Evolutionary conservation across 2,329 filamentous ascomycete species (phyloP).

Genomic region (Didymosphaeria variabile): DNA sequence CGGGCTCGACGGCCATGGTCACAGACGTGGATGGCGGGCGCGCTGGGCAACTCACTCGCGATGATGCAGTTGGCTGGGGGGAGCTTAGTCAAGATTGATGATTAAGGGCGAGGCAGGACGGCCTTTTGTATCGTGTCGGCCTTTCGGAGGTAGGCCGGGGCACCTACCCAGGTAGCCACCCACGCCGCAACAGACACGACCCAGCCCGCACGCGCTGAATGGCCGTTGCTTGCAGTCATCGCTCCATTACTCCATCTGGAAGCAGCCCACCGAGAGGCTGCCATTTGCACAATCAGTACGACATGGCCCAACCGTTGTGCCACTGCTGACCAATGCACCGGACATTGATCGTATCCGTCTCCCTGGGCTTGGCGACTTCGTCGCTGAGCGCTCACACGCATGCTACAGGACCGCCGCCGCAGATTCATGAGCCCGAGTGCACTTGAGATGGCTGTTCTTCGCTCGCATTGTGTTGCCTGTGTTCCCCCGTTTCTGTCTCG

Average conservation of each 20-base stretch:
- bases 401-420: slow-evolving; percentile 16
- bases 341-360: neutral
- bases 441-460: neutral
- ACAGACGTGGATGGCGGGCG: neutral
- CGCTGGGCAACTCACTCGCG: slow-evolving; percentile 20
- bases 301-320: slow-evolving; percentile 23
- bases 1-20: neutral
- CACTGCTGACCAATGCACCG: slow-evolving; percentile 17
- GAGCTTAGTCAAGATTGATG: slow-evolving; percentile 28
- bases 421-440: slow-evolving; percentile 28
- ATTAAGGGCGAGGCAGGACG: slow-evolving; percentile 18
- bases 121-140: slow-evolving; percentile 1
- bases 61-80: slow-evolving; percentile 20
- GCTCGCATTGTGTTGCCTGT: neutral
- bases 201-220: neutral
- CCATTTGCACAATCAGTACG: neutral
- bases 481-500: neutral
- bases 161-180: neutral
- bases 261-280: neutral
- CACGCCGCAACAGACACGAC: slow-evolving; percentile 3
- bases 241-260: slow-evolving; percentile 9
- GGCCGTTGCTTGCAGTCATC: neutral
- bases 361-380: neutral
- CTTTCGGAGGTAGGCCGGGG: neutral
- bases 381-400: neutral